Percentiles rank a stretch among this genome's conserved stretches.
Evolutionary conservation across 805 yeast species (phyloP).

Genomic region (Cyberlindnera amylophila): DNA sequence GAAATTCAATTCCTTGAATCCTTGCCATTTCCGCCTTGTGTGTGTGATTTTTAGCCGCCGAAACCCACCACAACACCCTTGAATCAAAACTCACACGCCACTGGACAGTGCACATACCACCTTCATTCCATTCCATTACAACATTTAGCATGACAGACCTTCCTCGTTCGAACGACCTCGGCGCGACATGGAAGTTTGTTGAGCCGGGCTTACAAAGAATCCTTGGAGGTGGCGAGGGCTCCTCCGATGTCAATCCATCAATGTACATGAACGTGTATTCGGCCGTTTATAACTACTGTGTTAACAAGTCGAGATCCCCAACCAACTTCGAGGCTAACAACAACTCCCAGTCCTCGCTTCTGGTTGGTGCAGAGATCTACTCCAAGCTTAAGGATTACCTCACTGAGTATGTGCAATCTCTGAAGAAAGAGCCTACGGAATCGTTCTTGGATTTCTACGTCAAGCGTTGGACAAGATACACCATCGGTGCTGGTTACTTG

Average conservation of each 20-base stretch:
- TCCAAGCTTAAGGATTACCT: constrained; percentile 65
- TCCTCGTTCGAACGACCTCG: constrained; percentile 58
- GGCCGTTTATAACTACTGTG: constrained; percentile 90
- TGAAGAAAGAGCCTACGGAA: constrained; percentile 54
- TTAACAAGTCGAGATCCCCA: constrained; percentile 62
- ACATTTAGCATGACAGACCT: constrained; percentile 28
- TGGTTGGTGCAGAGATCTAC: constrained; percentile 91
- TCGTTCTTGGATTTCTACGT: constrained; percentile 79
- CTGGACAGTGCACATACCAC: too few relatives aligned
- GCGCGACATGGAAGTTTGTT: constrained; percentile 72
- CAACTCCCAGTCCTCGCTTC: constrained; percentile 35
- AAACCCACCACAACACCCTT: too few relatives aligned
- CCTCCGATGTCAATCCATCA: constrained; percentile 52
- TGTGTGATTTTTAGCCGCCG: too few relatives aligned
- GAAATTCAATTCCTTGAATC: too few relatives aligned
- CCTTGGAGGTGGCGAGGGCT: constrained; percentile 58
- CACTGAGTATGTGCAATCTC: constrained; percentile 48
- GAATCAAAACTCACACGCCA: too few relatives aligned
- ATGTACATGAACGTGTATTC: constrained; percentile 90
- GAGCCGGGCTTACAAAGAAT: constrained; percentile 73
- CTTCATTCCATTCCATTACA: too few relatives aligned
- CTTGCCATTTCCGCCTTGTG: too few relatives aligned
- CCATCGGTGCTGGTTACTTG: constrained; percentile 86
- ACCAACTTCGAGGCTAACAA: constrained; percentile 28
- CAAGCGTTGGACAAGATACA: constrained; percentile 81